A percentile compares a stretch with the other conserved stretches of the same genome.
phyloP scores from a whole-genome alignment of 208 protist species.

The Wallacemonas sp. region DNA sequence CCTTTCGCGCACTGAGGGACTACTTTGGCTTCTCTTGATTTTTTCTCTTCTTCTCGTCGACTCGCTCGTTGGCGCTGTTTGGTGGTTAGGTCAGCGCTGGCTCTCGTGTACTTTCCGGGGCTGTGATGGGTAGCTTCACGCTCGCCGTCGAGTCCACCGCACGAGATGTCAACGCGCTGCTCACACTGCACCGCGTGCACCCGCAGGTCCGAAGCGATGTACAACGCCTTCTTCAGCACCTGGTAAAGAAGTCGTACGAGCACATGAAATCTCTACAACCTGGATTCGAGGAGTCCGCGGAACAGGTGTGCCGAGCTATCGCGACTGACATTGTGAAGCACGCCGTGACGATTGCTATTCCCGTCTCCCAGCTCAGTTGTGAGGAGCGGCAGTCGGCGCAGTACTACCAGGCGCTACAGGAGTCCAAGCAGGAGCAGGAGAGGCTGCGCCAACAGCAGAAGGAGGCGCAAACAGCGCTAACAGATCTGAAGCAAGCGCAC shows the following conservation, averaged over 20 bases:
- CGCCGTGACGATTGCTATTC: constrained; percentile 46
- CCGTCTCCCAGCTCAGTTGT: constrained; percentile 30
- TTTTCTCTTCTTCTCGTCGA: constrained; percentile 7
- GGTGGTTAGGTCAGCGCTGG: no score
- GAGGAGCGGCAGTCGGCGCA: constrained; percentile 25
- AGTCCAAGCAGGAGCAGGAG: constrained; percentile 19
- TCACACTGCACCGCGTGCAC: constrained; percentile 80
- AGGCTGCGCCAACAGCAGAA: constrained; percentile 14
- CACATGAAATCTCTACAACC: constrained; percentile 30
- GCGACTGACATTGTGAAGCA: constrained; percentile 40
- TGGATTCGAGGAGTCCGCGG: constrained; percentile 38
- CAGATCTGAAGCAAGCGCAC: constrained; percentile 47
- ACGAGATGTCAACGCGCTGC: constrained; percentile 69
- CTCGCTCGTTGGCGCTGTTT: no score
- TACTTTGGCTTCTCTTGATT: neutral
- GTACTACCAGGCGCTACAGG: constrained; percentile 37
- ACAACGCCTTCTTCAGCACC: constrained; percentile 41
- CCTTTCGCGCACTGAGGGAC: no score
- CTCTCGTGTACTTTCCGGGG: neutral
- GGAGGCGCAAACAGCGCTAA: constrained; percentile 25
- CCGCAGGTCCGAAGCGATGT: constrained; percentile 78
- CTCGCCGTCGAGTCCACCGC: constrained; percentile 61
- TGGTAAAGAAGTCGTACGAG: constrained; percentile 53
- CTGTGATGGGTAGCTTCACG: constrained; percentile 55
- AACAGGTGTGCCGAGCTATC: constrained; percentile 57